phyloP scores from a whole-genome alignment of 306 rosid species.

The Cicer bijugum region DNA sequence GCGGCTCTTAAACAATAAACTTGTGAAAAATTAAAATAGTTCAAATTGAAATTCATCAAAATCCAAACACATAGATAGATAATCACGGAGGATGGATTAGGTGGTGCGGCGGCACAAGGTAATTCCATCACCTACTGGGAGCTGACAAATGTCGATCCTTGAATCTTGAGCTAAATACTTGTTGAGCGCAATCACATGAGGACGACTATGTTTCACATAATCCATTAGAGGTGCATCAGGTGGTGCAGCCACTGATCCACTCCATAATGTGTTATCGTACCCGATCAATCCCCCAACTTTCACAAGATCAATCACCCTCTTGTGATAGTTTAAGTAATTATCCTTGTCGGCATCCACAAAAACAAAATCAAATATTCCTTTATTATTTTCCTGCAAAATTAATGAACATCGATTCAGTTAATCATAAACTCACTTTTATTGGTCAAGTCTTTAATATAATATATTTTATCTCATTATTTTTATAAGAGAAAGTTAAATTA shows the following conservation, averaged over 20 bases:
- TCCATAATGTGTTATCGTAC: slow-evolving; percentile 88
- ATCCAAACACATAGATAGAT: not conserved
- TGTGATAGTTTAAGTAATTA: slow-evolving; percentile 86
- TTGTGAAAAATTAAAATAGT: not conserved
- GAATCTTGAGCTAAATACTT: slow-evolving; percentile 75
- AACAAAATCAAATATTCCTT: slow-evolving; percentile 66
- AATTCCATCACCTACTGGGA: slow-evolving; percentile 81
- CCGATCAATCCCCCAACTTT: slow-evolving; percentile 85
- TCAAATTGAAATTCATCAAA: slow-evolving; percentile 10
- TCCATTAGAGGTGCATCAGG: slow-evolving; percentile 68
- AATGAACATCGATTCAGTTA: not conserved
- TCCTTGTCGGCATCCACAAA: slow-evolving; percentile 90
- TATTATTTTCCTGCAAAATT: slow-evolving; percentile 62
- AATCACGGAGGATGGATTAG: not conserved
- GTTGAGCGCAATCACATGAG: slow-evolving; percentile 70
- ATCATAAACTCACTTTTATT: not conserved
- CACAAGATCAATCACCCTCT: slow-evolving; percentile 73
- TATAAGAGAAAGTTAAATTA: no score
- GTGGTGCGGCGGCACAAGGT: slow-evolving; percentile 78
- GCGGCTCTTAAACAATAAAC: no score
- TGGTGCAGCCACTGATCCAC: slow-evolving; percentile 77
- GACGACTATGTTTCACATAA: slow-evolving; percentile 54
- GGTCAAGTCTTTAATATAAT: no score
- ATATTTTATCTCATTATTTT: no score
- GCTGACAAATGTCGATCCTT: slow-evolving; percentile 81